Evolutionary conservation across 2,329 filamentous ascomycete genomes (phyloP), one percentile per base, ranked within the genome.

Genomic region (Coleophoma crateriformis): DNA sequence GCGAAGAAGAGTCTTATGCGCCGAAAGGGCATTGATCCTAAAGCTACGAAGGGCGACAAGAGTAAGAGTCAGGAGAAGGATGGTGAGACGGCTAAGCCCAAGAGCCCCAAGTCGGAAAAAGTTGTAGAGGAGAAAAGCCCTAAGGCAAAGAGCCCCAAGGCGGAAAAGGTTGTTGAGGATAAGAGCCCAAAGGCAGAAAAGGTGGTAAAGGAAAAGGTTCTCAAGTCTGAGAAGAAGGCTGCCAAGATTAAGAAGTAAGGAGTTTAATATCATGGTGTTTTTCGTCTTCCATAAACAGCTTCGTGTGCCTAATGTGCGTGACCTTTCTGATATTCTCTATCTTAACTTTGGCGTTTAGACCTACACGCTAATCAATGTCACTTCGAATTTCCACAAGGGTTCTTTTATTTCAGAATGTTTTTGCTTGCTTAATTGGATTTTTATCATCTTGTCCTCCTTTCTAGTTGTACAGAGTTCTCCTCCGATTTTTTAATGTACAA

Each of bases 1-100:
- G 86, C 82, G n/a, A 83, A 84, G 73, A 79, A 81, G 57, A 89
- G 86, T 61, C 79, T 82, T 52, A 79, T 90, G 75, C 81, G 86
- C 59, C 81, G 82, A 61, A 85, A 87, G 64, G 88, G 88, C 52
- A 68, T 91, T 47, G 82, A 91, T 66, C 87, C 87, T 1, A 82
- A 79, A 63, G 82, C 78, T 33, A 69, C 78, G 22, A 68, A 71
- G 47, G 43, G 54, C 20, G 55, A 57, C 42, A 51, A 47, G 32
- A 56, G 46, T 27, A 58, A 54, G 22, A 44, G 20, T 27, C 32
- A 44, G 13, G 41, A 44, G 32, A 33, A 44, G 17, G 35, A 38
- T 17, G 35, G 35, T 7, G 27, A 27, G 27, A 27, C 27, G 8
- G 27, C 27, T 27, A 27, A 27, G 27, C 27, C 27, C 27, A 27